Conservation (phyloP, 2,329 filamentous ascomycete species). For the Xylaria sp. region DNA sequence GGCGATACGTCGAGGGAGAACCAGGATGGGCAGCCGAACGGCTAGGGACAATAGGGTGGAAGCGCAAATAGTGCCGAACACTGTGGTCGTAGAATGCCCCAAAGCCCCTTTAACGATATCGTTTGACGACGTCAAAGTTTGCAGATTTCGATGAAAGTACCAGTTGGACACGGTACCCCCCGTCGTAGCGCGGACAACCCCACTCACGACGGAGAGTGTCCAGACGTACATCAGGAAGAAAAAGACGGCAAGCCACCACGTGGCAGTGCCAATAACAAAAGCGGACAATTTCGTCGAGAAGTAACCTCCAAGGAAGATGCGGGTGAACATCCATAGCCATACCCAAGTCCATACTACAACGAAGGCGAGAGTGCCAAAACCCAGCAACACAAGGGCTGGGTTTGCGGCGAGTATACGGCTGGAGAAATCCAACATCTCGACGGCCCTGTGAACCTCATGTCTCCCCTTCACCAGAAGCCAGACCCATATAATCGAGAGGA, state of each 20-base stretch:
- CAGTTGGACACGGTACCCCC: constrained; percentile 97
- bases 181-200: constrained; percentile 89
- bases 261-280: constrained; percentile 87
- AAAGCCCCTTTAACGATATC: constrained; percentile 87
- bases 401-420: constrained; percentile 88
- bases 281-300: constrained; percentile 69
- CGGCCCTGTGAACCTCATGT: constrained; percentile 81
- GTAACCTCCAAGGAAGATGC: constrained; percentile 93
- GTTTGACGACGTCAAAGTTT: constrained; percentile 79
- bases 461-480: constrained; percentile 86
- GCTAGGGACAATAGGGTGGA: constrained; percentile 84
- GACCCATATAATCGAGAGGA: constrained; percentile 80
- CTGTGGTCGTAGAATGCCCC: constrained; percentile 81
- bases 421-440: constrained; percentile 91
- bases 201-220: constrained; percentile 88
- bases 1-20: constrained; percentile 78
- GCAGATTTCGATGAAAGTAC: constrained; percentile 95
- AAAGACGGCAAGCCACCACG: constrained; percentile 93
- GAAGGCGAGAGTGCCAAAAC: constrained; percentile 77
- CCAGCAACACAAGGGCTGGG: constrained; percentile 83
- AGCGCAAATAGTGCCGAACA: constrained; percentile 92
- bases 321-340: constrained; percentile 96
- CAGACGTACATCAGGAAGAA: constrained; percentile 97
- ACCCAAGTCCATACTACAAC: constrained; percentile 94
- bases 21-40: constrained; percentile 84